These are phyloP conservation scores for Verticillium nonalfalfae DNA, from an alignment of 2,329 filamentous ascomycete genomes.

Conservation along the genomic window DNA sequence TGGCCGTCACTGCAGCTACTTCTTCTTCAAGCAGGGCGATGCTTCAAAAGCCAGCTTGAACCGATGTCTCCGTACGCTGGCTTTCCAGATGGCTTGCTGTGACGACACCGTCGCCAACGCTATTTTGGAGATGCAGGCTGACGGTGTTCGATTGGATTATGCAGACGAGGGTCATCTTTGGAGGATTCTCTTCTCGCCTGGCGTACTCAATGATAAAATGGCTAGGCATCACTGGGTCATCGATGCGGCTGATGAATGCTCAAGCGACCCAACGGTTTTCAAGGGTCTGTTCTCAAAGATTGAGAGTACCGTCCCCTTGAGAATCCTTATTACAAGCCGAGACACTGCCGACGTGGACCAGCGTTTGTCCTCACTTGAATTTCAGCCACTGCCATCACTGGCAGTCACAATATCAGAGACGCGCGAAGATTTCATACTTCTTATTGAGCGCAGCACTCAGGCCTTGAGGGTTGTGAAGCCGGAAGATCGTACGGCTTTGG, in stretches of 20 bases:
- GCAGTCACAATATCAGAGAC: constrained; percentile 15
- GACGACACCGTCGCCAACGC: background rate
- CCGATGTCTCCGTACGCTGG: constrained; percentile 19
- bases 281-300: constrained; percentile 14
- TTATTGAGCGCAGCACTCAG: constrained; percentile 10
- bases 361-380: background rate
- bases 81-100: constrained; percentile 24
- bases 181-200: constrained; percentile 18
- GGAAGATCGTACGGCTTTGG: constrained; percentile 15
- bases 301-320: constrained; percentile 7
- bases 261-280: constrained; percentile 11
- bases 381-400: constrained; percentile 4
- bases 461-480: constrained; percentile 1
- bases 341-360: constrained; percentile 6
- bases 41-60: constrained; percentile 15
- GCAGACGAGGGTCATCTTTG: constrained; percentile 17
- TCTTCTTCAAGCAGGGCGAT: constrained; percentile 23
- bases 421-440: constrained; percentile 12
- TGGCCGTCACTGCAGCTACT: constrained; percentile 17
- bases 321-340: constrained; percentile 17
- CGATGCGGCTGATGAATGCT: constrained; percentile 26
- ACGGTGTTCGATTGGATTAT: constrained; percentile 12
- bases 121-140: constrained; percentile 12
- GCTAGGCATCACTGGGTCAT: constrained; percentile 22
- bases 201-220: constrained; percentile 14